These are phyloP conservation scores for Cladorrhinum sp. DNA, from an alignment of 2,329 filamentous ascomycete genomes.

Conservation along the genomic window DNA sequence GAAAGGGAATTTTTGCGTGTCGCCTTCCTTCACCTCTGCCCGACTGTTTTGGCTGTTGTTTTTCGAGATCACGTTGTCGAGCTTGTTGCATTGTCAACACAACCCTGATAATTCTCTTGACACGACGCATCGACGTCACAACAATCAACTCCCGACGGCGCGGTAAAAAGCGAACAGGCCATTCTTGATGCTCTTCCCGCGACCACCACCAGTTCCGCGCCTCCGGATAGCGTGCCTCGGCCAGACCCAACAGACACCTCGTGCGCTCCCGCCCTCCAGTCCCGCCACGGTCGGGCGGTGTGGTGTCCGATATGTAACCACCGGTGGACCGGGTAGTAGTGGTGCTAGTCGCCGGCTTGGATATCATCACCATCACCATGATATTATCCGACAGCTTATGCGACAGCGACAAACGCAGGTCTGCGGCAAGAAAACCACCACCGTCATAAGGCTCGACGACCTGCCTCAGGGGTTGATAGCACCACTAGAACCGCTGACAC, in stretches of 20 bases:
- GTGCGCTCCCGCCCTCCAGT: slow-evolving; percentile 9
- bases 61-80: slow-evolving; percentile 19
- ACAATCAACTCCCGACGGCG: slow-evolving; percentile 2
- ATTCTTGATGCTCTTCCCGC: slow-evolving; percentile 27
- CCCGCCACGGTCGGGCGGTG: slow-evolving; percentile 23
- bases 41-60: neutral
- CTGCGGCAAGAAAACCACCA: slow-evolving; percentile 55
- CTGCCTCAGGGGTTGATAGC: slow-evolving; percentile 52
- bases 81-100: slow-evolving; percentile 1
- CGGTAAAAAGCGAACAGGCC: slow-evolving; percentile 15
- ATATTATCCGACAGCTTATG: slow-evolving; percentile 2
- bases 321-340: slow-evolving; percentile 2
- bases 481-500: slow-evolving; percentile 32
- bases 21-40: neutral
- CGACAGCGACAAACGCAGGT: slow-evolving; percentile 20
- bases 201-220: slow-evolving; percentile 20
- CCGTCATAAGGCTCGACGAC: slow-evolving; percentile 53
- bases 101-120: slow-evolving; percentile 5
- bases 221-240: slow-evolving; percentile 25
- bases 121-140: slow-evolving; percentile 7
- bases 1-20: neutral
- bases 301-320: slow-evolving; percentile 21
- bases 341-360: neutral
- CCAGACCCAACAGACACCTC: slow-evolving; percentile 11
- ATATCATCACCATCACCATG: neutral